Evolutionary conservation across 768 basidiomycete genomes (phyloP).

Genomic region (Sarcodon sp.): DNA sequence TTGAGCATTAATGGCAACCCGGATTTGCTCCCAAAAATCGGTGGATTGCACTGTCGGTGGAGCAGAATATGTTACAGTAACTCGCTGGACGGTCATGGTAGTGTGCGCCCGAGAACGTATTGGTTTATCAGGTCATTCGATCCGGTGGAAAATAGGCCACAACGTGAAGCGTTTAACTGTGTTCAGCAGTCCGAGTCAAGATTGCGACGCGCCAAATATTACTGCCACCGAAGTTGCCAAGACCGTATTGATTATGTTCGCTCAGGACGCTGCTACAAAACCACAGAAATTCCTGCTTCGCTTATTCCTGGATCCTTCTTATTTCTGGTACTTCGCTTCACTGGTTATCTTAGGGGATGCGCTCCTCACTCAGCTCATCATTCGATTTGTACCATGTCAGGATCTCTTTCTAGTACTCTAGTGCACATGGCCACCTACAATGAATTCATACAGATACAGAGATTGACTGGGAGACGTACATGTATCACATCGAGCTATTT

Average conservation of each 20-base stretch:
- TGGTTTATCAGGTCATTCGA: neutral
- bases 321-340: slow-evolving; percentile 56
- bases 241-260: no score
- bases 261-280: no score
- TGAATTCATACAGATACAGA: slow-evolving; percentile 65
- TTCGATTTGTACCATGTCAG: slow-evolving; percentile 77
- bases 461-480: slow-evolving; percentile 97
- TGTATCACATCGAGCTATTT: slow-evolving; percentile 75
- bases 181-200: no score
- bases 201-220: no score
- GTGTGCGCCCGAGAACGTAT: neutral
- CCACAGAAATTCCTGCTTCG: no score
- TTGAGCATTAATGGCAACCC: slow-evolving; percentile 50
- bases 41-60: slow-evolving; percentile 53
- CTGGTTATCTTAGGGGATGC: slow-evolving; percentile 67
- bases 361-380: slow-evolving; percentile 66
- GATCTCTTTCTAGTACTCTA: slow-evolving; percentile 6
- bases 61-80: slow-evolving; percentile 58
- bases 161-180: no score
- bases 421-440: slow-evolving; percentile 5
- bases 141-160: no score
- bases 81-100: slow-evolving; percentile 30
- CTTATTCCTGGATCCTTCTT: slow-evolving; percentile 38
- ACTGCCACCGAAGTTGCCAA: no score
- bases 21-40: slow-evolving; percentile 61